Evolutionary conservation across 1,284 basidiomycete genomes (phyloP), one percentile per base, ranked within the genome.

Genomic region (Chalciporus sp.): DNA sequence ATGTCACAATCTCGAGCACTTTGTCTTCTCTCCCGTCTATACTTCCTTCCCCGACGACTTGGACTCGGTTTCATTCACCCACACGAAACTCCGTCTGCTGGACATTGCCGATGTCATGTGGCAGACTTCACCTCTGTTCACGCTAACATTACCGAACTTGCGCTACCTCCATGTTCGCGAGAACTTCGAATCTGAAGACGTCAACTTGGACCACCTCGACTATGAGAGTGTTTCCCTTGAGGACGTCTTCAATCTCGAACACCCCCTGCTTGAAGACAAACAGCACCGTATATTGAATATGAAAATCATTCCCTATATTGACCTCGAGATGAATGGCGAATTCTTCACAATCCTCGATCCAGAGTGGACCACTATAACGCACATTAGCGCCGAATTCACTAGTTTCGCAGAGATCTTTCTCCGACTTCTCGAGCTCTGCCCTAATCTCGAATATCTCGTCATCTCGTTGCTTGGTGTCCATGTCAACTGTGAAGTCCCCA

Each of bases 1-100:
- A 29, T 61, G 62, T 27, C 60, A 62, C 3, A 37, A 49, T 41
- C 62, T 61, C 29, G 52, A 61, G 26, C 49, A 47, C 5, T 48
- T 62, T 16, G 29, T 28, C 20, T 60, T 64, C 17, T 42, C 52
- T 2, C 60, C 60, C 19, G 43, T 64, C 4, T 42, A 27, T 12
- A 19, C 60, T 9, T 46, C 52, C 4, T 40, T 28, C 8, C 17
- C 19, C 2, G 35, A 52, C 6, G 12, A 17, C 12, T 27, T 39
- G 1, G 12, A 17, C 12, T 27, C 42, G 1, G 26, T 33, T 4
- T 8, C 49, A 27, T 17, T 62, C 27, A 61, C 47, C 1, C 61
- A 61, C 11, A 1, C 46, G 11, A 37, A 16, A 2, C 49, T 61
- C 8, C 35, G 35, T 7, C 2, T 37, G n/a, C n/a, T 37, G 5